Base-by-base conservation (phyloP, 768 basidiomycete genomes). In the Steccherinum ochraceum region DNA sequence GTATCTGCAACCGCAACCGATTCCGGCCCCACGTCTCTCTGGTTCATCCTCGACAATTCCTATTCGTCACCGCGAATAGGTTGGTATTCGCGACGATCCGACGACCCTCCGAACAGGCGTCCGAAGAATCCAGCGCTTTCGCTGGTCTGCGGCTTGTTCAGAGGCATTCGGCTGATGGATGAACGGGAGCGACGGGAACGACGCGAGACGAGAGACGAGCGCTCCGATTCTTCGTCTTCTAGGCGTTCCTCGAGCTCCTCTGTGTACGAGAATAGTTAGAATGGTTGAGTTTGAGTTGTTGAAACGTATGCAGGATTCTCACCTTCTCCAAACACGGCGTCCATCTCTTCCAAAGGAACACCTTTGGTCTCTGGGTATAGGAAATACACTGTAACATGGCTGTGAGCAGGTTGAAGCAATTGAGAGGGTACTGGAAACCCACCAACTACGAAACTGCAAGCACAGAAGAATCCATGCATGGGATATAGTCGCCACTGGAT, bases 391-490 rank as follows among this genome's bases (percentile, higher is more conserved):
- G 52, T 19, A 43, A 30, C 39, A 4, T 7, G 48, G 49, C 18
- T 18, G 40, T 46, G 19, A 43, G 24, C 10, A n/a, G 13, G 39
- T 46, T 25, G 16, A 56, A 45, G 60, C 12, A 13, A 11, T 21
- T n/a, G 18, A 7, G 45, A 2, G 5, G 24, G 30, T 27, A 13
- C 23, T 20, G 41, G n/a, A 50, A 2, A 75, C 86, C 56, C 62
- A 92, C 82, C 88, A 82, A 93, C 71, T 44, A 95, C 71, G 63
- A 94, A 89, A 61, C 90, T 90, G 61, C 88, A 84, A 7, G 79
- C 79, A 64, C 92, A 93, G 68, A 92, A 93, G 70, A 92, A 92
- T 20, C 86, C 91, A 59, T 95, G 93, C 92, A 97, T 94, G 0
- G 91, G 90, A 69, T 97, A 96, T 49, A 97, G 65, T 44, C 89